Conservation (phyloP, 805 yeast species). For the Yamadazyma akitaensis region DNA sequence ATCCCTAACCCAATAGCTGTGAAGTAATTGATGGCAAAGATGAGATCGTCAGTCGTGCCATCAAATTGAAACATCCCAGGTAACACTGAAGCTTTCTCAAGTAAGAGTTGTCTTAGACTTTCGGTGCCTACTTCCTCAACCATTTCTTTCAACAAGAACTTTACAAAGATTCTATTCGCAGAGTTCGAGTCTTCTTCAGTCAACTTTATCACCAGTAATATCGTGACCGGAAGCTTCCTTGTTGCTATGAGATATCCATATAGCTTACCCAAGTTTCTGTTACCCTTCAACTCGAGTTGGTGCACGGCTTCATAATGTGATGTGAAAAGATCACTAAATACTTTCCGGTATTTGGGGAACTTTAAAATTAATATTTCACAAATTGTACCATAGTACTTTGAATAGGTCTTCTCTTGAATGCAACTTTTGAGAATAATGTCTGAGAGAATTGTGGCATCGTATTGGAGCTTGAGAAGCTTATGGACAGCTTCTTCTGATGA, state of each 20-base stretch:
- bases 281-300: constrained; percentile 64
- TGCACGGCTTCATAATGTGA: constrained; percentile 57
- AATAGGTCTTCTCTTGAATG: constrained; percentile 80
- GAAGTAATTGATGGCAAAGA: constrained; percentile 85
- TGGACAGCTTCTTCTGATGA: constrained; percentile 92
- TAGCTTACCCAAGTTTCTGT: constrained; percentile 76
- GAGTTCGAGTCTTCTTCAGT: constrained; percentile 76
- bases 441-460: constrained; percentile 50
- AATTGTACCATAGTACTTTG: constrained; percentile 78
- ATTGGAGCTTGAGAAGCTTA: constrained; percentile 56
- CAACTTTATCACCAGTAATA: constrained; percentile 52
- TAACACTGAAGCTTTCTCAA: constrained; percentile 42
- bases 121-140: constrained; percentile 69
- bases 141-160: constrained; percentile 76
- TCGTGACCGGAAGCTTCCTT: constrained; percentile 64
- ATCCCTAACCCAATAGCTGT: constrained; percentile 90
- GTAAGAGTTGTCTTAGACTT: constrained; percentile 50
- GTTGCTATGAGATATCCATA: constrained; percentile 82
- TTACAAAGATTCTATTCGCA: constrained; percentile 74
- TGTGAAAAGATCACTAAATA: constrained; percentile 51
- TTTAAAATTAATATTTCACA: constrained; percentile 46
- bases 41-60: constrained; percentile 47
- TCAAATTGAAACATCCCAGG: constrained; percentile 65
- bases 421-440: constrained; percentile 79
- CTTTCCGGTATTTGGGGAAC: constrained; percentile 46